These are phyloP conservation scores for Coniochaeta hoffmannii DNA, from an alignment of 2,329 filamentous ascomycete species.

Conservation along the genomic window DNA sequence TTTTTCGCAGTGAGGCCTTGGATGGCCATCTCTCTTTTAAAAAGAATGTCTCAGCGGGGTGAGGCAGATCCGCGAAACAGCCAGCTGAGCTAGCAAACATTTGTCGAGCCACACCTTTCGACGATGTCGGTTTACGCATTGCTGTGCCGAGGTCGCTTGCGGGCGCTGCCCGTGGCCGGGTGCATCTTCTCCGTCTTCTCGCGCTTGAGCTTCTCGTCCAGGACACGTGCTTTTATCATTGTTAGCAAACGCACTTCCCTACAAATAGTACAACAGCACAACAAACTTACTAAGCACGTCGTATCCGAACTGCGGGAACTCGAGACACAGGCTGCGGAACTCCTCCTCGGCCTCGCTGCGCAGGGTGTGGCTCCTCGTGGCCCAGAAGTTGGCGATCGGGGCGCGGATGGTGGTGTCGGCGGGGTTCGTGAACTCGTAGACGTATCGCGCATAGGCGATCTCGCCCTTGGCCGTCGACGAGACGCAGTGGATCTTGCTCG, in stretches of 20 bases:
- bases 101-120: background rate
- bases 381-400: conserved; percentile 88
- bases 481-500: conserved; percentile 87
- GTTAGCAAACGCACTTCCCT: background rate
- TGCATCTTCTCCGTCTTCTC: conserved; percentile 55
- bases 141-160: conserved; percentile 52
- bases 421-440: conserved; percentile 67
- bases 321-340: conserved; percentile 77
- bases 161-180: conserved; percentile 37
- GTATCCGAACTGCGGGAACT: conserved; percentile 87
- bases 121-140: background rate
- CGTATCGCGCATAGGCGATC: conserved; percentile 85
- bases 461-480: conserved; percentile 83
- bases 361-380: conserved; percentile 68
- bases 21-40: too few relatives aligned
- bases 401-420: conserved; percentile 69
- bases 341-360: conserved; percentile 80
- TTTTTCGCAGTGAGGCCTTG: too few relatives aligned
- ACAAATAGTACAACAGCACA: background rate
- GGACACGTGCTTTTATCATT: conserved; percentile 42
- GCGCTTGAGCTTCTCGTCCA: conserved; percentile 60
- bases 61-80: background rate
- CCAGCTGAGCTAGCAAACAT: background rate
- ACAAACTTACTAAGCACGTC: conserved; percentile 68
- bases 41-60: too few relatives aligned